Evolutionary conservation across 768 basidiomycete genomes (phyloP), one percentile per base, ranked within the genome.

Genomic region (Russula brevipes): DNA sequence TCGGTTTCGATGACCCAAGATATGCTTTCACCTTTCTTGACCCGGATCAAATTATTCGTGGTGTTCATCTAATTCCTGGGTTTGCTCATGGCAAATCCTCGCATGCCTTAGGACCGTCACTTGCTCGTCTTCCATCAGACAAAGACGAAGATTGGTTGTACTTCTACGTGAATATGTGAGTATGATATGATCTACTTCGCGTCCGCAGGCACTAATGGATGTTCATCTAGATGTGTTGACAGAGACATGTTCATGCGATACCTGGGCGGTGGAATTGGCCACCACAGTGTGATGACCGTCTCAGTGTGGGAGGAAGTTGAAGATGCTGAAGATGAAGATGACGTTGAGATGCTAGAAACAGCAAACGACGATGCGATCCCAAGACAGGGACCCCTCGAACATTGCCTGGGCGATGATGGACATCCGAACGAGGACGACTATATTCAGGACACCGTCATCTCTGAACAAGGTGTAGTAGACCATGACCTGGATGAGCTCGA

Each of bases 1-100:
- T 76, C 2, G 58, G 56, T 0, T 76, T 75, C 47, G 51, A 49
- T 10, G 67, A 73, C n/a, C 31, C 44, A 0, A 5, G 51, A 4
- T 63, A 61, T 8, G 60, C 75, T 0, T 79, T 78, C 60, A 71
- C 74, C 0, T 79, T 79, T 61, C 19, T 79, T 0, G 73, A 78
- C 61, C 77, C 77, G 0, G 53, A 49, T 0, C 62, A 71, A 0
- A 70, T 78, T 1, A 64, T 79, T 1, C 66, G 70, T 0, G 72
- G 59, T 0, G 67, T 68, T 12, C 76, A 79, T 39, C 56, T 78
- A 0, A 76, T 78, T 11, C 78, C 77, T 1, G 69, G 61, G 0
- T 79, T 75, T 52, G 49, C 38, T 4, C 16, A 54, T 36, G 59
- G 54, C 35, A 31, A 38, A 3, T 9, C 57, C 59, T 70, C 55